Conservation (phyloP, 805 yeast genomes). For the Isabelozyma rhagii region DNA sequence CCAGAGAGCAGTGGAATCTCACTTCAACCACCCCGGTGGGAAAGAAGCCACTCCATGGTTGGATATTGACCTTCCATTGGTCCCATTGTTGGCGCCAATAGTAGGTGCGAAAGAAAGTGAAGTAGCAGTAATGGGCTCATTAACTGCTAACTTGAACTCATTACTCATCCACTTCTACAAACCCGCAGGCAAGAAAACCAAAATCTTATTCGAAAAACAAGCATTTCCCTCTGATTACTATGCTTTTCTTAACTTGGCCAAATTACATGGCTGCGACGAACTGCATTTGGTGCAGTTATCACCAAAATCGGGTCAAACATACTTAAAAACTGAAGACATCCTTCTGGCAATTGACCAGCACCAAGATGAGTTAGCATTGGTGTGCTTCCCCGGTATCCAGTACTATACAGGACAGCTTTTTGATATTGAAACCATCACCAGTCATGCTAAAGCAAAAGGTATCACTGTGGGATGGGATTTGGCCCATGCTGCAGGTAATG, state of each 20-base stretch:
- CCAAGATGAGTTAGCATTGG: slow-evolving; percentile 62
- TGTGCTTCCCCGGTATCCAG: slow-evolving; percentile 85
- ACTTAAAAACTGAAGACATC: slow-evolving; percentile 62
- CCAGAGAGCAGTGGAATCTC: slow-evolving; percentile 77
- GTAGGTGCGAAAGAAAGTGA: slow-evolving; percentile 78
- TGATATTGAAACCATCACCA: slow-evolving; percentile 70
- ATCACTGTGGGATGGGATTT: slow-evolving; percentile 88
- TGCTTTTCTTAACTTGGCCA: slow-evolving; percentile 73
- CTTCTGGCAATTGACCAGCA: slow-evolving; percentile 51
- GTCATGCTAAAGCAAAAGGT: slow-evolving; percentile 47
- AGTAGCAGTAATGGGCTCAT: slow-evolving; percentile 83
- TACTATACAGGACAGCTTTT: slow-evolving; percentile 89
- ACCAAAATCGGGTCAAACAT: slow-evolving; percentile 58
- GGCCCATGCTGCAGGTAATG: slow-evolving; percentile 94
- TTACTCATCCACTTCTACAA: slow-evolving; percentile 70
- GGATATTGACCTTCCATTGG: slow-evolving; percentile 74
- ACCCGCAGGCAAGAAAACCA: slow-evolving; percentile 56
- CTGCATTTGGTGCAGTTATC: slow-evolving; percentile 61
- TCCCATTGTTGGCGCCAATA: slow-evolving; percentile 64
- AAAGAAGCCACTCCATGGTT: slow-evolving; percentile 68
- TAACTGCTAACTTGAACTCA: slow-evolving; percentile 79
- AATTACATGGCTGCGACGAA: slow-evolving; percentile 52
- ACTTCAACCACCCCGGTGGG: slow-evolving; percentile 62
- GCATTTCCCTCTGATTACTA: slow-evolving; percentile 94
- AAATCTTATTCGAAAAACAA: slow-evolving; percentile 78